These are phyloP conservation scores for Sindora glabra DNA, from an alignment of 306 rosid species.

Conservation along the genomic window DNA sequence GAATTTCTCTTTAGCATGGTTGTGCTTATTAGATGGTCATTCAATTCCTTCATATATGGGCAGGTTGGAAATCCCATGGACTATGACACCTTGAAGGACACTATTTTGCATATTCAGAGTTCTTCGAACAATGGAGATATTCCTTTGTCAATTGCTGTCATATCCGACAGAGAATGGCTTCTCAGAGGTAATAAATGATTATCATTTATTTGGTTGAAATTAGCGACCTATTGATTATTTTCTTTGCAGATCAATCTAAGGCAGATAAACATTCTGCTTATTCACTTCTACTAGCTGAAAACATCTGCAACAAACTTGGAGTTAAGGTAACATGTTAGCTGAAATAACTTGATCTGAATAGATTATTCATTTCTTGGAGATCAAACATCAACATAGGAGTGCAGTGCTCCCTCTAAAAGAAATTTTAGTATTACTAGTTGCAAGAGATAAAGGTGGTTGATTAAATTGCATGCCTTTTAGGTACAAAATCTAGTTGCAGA, in stretches of 20 bases:
- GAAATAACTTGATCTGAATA: background rate
- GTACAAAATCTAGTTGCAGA: constrained; percentile 90
- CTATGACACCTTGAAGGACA: constrained; percentile 64
- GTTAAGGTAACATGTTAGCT: constrained; percentile 48
- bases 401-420: constrained; percentile 5
- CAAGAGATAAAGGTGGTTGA: background rate
- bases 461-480: constrained; percentile 36
- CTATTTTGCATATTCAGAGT: constrained; percentile 54
- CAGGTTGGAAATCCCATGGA: constrained; percentile 92
- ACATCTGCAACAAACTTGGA: constrained; percentile 66
- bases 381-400: background rate
- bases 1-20: constrained; percentile 11
- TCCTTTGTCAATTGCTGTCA: constrained; percentile 71
- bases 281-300: constrained; percentile 88
- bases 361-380: background rate
- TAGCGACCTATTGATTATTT: constrained; percentile 21
- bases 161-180: constrained; percentile 87
- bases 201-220: constrained; percentile 8
- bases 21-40: constrained; percentile 10
- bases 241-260: constrained; percentile 64
- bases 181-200: constrained; percentile 55
- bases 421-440: background rate
- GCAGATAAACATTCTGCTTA: constrained; percentile 84
- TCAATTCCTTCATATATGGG: constrained; percentile 7
- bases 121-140: constrained; percentile 38